Base-by-base conservation (phyloP, 2,329 filamentous ascomycete genomes). In the Pseudocercospora cruenta region DNA sequence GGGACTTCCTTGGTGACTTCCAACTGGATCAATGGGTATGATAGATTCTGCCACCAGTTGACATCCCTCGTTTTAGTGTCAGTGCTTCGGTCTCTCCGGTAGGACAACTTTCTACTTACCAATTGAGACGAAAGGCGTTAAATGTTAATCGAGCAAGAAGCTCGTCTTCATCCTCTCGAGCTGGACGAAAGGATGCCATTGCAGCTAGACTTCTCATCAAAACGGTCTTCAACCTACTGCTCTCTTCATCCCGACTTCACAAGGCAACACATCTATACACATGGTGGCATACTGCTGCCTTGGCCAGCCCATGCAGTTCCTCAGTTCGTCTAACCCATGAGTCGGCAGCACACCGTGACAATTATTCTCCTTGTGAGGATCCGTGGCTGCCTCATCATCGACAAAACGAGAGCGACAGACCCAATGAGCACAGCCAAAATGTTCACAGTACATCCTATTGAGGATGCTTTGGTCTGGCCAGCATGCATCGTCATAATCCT, bases 81-180 rank as follows among this genome's bases (percentile, higher is more conserved):
- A 36, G 28, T 16, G 1, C 12, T 16, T 12, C 4, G 4, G 33
- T 36, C 4, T 36, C 12, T 10, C 4, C 4, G 12, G 4, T 0
- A 36, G 33, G 10, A 36, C 1, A 5, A 36, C 3, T 16, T 36
- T 16, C 8, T 4, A 36, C 24, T 10, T 53, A 61, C 26, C 59
- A 61, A 24, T 36, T 61, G 8, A 61, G 59, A 5, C 59, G 10
- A 26, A 61, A 61, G 14, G 45, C 43, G 19, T 53, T 61, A 26
- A n/a, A 61, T 4, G 49, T 26, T 14, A 53, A 6, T 36, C 59
- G 14, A 28, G 59, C 59, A 28, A 61, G 43, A 31, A 61, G 10
- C 19, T 61, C 59, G 21, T 61, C 59, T 51, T 61, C 59, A 19
- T 61, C 45, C 19, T 33, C 21, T 12, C 54, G 16, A n/a, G 28